Base-by-base conservation (phyloP, 306 rosid genomes). In the Sindora glabra region DNA sequence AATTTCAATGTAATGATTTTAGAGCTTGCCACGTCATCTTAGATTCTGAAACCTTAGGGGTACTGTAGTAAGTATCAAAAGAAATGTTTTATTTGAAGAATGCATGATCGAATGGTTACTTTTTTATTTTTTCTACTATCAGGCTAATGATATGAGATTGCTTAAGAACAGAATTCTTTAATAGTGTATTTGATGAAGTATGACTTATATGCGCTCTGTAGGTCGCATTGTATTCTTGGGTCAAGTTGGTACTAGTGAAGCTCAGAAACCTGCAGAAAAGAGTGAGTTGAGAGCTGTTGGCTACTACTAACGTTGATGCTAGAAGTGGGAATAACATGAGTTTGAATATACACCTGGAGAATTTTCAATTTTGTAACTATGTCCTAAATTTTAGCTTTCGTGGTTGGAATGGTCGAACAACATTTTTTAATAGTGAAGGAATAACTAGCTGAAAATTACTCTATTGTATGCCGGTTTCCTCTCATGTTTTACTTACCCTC, bases 181-280 rank as follows among this genome's bases (percentile, higher is more conserved):
- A 33, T 39, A 41, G 18, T 42, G 51, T 45, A 44, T 49, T 37
- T 56, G 37, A 39, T 66, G 56, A 60, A 6, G 26, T 36, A 11
- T 9, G 14, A n/a, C 36, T 59, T 29, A n/a, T n/a, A 6, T 72
- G 44, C 51, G 57, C 25, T 55, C 25, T 74, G 51, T 77, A 90
- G 97, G 97, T 48, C 90, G 97, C 21, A 9, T 90, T 62, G 81
- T 90, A n/a, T 84, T 78, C 72, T 45, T 90, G 76, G 74, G 88
- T 16, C 65, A 70, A 29, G 94, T 83, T 6, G 69, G 52, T 21
- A n/a, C n/a, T n/a, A n/a, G n/a, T n/a, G 85, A 75, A 62, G 55
- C 54, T n/a, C 74, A 67, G 34, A 59, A 73, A 8, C n/a, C n/a
- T n/a, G 10, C 86, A 32, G 56, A 50, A 36, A 27, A 52, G 12